Evolutionary conservation across 2,329 filamentous ascomycete species (phyloP), one percentile per base, ranked within the genome.

Genomic region (Colletotrichum incanum): DNA sequence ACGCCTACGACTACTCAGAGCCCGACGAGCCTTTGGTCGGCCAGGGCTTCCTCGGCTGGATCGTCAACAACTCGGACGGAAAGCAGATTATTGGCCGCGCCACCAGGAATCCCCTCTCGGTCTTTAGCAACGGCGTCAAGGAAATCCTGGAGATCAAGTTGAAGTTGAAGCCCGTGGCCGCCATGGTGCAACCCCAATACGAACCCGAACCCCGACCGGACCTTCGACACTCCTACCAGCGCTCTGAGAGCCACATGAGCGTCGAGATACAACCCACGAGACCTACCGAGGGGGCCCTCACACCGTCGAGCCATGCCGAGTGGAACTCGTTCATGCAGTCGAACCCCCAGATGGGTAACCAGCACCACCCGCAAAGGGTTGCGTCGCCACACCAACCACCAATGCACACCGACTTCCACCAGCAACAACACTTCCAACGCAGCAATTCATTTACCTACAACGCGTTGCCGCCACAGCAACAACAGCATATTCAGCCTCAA

Each of bases 1-100:
- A 99, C 83, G 95, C 96, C 39, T 94, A 94, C 84, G 96, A 99
- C 82, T 98, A 96, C 82, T 98, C 96, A 16, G 96, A 99, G 83
- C 93, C 94, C 75, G 95, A 98, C 79, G 94, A 92, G 23, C 96
- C 97, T 65, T 88, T 98, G 67, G 96, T 98, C 31, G 96, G 96
- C 28, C 96, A 99, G 82, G 96, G 97, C 65, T 94, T 98, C 91
- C 87, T 99, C 26, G 98, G 96, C 47, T 93, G 93, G 89, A 91
- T 92, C 28, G 86, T 98, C 56, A 68, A 65, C 52, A 67, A 70
- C 56, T 18, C 41, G 11, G 56, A 67, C 18, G 64, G 72, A 34
- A 91, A 92, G 78, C 86, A 95, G 82, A 92, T 99, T 74, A 98
- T 96, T 9, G 96, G 96, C 68, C 93, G 95, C 43, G 94, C 99